These are phyloP conservation scores for Rhododendron vialii DNA, from an alignment of 148 eudicot genomes.

Conservation along the genomic window DNA sequence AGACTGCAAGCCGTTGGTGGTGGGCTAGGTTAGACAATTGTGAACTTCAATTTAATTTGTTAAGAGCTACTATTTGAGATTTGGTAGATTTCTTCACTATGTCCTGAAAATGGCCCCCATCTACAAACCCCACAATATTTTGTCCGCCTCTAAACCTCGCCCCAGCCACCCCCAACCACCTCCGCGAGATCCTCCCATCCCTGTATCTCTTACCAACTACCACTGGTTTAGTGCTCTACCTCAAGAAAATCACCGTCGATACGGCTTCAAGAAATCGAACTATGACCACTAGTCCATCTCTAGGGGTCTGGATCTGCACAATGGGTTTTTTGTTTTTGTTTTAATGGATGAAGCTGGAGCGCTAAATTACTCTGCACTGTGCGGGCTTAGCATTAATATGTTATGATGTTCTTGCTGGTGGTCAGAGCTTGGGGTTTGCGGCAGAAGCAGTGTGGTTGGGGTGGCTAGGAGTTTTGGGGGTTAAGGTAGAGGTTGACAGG, in stretches of 20 bases:
- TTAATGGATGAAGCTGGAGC: too few species aligned
- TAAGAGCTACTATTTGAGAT: background rate
- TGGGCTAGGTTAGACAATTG: background rate
- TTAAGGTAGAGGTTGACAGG: background rate
- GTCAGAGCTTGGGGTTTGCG: background rate
- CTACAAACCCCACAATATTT: background rate
- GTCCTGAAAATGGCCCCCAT: background rate
- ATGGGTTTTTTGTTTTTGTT: background rate
- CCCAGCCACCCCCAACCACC: background rate
- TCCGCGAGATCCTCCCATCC: background rate
- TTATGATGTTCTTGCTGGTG: background rate
- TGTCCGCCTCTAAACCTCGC: background rate
- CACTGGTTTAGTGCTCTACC: background rate
- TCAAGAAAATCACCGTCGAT: background rate
- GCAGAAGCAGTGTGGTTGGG: background rate
- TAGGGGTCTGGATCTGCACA: background rate
- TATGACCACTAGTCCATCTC: background rate
- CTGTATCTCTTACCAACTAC: background rate
- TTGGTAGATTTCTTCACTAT: background rate
- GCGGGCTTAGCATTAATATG: too few species aligned
- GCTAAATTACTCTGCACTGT: too few species aligned
- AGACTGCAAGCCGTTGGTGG: background rate
- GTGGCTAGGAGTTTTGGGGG: background rate
- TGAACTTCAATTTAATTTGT: background rate
- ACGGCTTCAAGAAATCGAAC: background rate